Base-by-base conservation (phyloP, 306 rosid genomes). In the Quercus suber region DNA sequence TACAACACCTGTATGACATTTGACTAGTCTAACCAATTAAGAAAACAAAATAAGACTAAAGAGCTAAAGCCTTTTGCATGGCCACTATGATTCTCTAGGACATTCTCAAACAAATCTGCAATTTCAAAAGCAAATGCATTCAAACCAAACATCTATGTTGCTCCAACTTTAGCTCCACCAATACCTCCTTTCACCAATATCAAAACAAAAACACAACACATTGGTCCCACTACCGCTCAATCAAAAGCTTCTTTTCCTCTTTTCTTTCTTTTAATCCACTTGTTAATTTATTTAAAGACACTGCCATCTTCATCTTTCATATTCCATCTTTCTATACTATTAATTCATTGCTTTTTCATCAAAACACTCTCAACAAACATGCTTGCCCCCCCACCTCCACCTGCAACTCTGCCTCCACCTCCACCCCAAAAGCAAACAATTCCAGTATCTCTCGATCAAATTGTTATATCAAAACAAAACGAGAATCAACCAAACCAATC, bases 201-300 rank as follows among this genome's bases (percentile, higher is more conserved):
- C 90, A 33, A 87, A 71, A 72, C 56, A 82, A 83, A 41, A 41
- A 41, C 45, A 41, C 45, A 41, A 79, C 84, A 83, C 67, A 37
- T 12, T 82, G 86, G 79, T 73, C 91, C 92, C 86, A 81, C 89
- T 73, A 21, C 55, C 67, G 69, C 80, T 79, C 82, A 78, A 76
- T 71, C 84, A 82, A 90, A 94, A 88, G 83, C 81, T 77, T 88
- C 83, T 82, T 90, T 90, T 70, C 53, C 80, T 78, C 69, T 79
- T 81, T 65, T 79, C 79, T 78, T 75, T 49, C 74, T 56, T 79
- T 87, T 65, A 71, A 70, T 49, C 84, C 81, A 55, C 75, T 73
- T 27, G 74, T 80, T 65, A 58, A 23, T 69, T 71, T 69, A 73
- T 60, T 76, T 69, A 73, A 84, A 81, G 78, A 75, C 80, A 81